Evolutionary conservation across 164 flowering plant species (phyloP).

Genomic region (Dillenia turbinata): DNA sequence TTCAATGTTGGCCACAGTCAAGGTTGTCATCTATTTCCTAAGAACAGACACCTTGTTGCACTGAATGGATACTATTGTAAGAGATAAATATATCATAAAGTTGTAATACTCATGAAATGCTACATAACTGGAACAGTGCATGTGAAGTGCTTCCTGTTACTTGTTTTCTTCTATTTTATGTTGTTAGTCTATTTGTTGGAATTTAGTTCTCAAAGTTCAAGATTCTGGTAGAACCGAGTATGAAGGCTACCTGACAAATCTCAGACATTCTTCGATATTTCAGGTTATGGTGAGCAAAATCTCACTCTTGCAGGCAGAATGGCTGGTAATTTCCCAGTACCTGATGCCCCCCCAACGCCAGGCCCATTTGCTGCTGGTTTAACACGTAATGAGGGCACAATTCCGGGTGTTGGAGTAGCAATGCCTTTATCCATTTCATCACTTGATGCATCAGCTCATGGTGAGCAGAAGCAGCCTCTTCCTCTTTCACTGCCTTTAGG

Average conservation of each 20-base stretch:
- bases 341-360: slow-evolving; percentile 75
- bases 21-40: slow-evolving; percentile 36
- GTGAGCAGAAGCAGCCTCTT: slow-evolving; percentile 67
- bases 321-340: slow-evolving; percentile 50
- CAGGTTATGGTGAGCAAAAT: slow-evolving; percentile 88
- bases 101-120: too few species aligned
- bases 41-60: background rate
- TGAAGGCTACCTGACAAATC: too few species aligned
- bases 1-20: slow-evolving; percentile 58
- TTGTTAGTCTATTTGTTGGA: slow-evolving; percentile 1
- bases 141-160: too few species aligned
- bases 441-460: slow-evolving; percentile 65
- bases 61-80: too few species aligned
- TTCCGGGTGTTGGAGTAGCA: slow-evolving; percentile 94
- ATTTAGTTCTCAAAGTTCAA: background rate
- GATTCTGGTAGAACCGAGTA: too few species aligned
- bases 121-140: too few species aligned
- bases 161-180: too few species aligned
- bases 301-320: slow-evolving; percentile 54
- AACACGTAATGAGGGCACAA: slow-evolving; percentile 88
- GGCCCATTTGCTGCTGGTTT: slow-evolving; percentile 79
- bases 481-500: slow-evolving; percentile 55
- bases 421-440: slow-evolving; percentile 77
- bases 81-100: too few species aligned
- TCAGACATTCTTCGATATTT: background rate